These are phyloP conservation scores for Arachnomyces sp. DNA, from an alignment of 2,329 filamentous ascomycete species.

Conservation along the genomic window DNA sequence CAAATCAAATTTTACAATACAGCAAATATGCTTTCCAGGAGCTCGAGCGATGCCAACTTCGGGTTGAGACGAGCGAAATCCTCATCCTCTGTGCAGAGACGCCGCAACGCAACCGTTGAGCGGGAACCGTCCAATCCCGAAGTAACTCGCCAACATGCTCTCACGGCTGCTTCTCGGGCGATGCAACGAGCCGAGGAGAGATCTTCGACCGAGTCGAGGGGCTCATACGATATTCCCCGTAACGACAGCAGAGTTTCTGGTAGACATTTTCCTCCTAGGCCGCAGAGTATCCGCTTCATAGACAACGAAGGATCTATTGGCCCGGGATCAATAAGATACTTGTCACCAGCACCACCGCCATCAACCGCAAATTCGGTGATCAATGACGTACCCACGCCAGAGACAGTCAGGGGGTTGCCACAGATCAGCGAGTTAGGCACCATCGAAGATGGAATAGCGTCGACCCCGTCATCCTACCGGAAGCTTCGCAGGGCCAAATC, in stretches of 20 bases:
- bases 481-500: conserved; percentile 40
- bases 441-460: conserved; percentile 29
- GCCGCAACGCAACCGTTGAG: conserved; percentile 15
- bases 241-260: conserved; percentile 1
- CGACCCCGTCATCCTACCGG: conserved; percentile 39
- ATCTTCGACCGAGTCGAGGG: conserved; percentile 2
- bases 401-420: conserved; percentile 15
- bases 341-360: conserved; percentile 2
- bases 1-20: not conserved
- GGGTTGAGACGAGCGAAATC: conserved; percentile 32
- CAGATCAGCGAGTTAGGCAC: conserved; percentile 25
- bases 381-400: conserved; percentile 2
- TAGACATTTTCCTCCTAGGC: not conserved
- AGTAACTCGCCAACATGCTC: conserved; percentile 26
- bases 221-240: conserved; percentile 1
- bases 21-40: conserved; percentile 22
- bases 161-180: conserved; percentile 34
- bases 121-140: conserved; percentile 24
- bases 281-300: conserved; percentile 8
- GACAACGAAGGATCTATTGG: not conserved
- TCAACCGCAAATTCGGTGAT: conserved; percentile 3
- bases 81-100: conserved; percentile 27
- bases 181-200: conserved; percentile 31
- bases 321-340: conserved; percentile 3
- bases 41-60: conserved; percentile 22